Conservation (phyloP, 2,329 filamentous ascomycete species). For the Fusarium buxicola region DNA sequence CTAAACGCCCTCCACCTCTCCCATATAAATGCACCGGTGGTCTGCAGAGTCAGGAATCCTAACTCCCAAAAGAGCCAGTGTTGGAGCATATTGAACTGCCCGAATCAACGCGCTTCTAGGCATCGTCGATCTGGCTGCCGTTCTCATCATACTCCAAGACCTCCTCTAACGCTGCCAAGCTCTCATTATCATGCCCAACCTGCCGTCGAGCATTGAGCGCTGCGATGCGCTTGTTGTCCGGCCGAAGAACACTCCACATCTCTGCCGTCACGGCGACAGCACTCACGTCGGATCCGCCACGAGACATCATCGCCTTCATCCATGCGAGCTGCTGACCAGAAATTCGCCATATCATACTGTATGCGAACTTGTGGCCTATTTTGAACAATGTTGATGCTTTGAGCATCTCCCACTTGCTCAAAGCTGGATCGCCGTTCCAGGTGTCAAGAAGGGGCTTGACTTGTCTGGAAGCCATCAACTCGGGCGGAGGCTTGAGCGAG, state of each 20-base stretch:
- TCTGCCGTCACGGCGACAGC: conserved; percentile 51
- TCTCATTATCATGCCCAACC: conserved; percentile 39
- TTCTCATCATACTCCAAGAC: conserved; percentile 46
- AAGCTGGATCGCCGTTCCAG: conserved; percentile 39
- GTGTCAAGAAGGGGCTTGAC: conserved; percentile 46
- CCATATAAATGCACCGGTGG: not conserved
- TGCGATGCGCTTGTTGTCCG: conserved; percentile 50
- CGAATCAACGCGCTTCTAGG: conserved; percentile 35
- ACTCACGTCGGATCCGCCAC: conserved; percentile 23
- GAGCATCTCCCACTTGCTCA: conserved; percentile 60
- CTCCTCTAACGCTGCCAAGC: conserved; percentile 43
- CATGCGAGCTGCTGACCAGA: conserved; percentile 61
- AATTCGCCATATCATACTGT: conserved; percentile 59
- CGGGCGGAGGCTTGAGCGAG: conserved; percentile 53
- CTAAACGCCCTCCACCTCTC: not conserved
- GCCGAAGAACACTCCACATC: conserved; percentile 52
- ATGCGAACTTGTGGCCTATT: conserved; percentile 43
- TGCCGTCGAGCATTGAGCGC: conserved; percentile 33
- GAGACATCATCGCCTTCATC: conserved; percentile 56
- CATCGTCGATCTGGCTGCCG: conserved; percentile 48
- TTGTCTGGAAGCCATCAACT: conserved; percentile 40
- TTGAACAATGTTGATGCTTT: conserved; percentile 64
- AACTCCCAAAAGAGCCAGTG: conserved; percentile 10
- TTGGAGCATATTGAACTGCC: conserved; percentile 8
- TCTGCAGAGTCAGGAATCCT: conserved; percentile 14